A percentile compares a stretch with the other conserved stretches of the same genome.
These are phyloP conservation scores for Penicillium digitatum DNA, from an alignment of 2,329 filamentous ascomycete genomes.

Conservation along the genomic window DNA sequence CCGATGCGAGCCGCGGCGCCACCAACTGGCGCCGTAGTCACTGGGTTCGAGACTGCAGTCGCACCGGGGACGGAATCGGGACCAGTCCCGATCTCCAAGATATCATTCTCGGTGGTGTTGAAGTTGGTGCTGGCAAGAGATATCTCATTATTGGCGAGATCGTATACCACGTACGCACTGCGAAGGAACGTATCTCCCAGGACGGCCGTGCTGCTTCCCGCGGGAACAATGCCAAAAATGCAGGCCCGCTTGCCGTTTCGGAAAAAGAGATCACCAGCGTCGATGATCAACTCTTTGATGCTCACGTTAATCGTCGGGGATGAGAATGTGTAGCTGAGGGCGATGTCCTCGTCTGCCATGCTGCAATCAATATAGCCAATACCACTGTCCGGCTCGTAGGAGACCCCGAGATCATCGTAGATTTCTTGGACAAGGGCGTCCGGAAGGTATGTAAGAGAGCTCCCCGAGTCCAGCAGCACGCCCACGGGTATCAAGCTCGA, in stretches of 20 bases:
- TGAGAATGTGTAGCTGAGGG: constrained; percentile 57
- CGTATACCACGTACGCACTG: constrained; percentile 61
- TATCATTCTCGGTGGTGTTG: constrained; percentile 49
- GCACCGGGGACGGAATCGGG: constrained; percentile 51
- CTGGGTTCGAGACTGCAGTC: constrained; percentile 49
- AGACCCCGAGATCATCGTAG: constrained; percentile 56
- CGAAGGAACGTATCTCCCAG: constrained; percentile 62
- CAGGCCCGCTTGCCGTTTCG: constrained; percentile 38
- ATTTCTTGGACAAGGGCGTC: constrained; percentile 43
- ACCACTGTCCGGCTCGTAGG: constrained; percentile 55
- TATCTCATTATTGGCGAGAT: constrained; percentile 58
- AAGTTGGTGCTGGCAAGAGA: constrained; percentile 59
- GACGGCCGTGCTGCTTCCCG: constrained; percentile 46
- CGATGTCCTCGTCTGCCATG: constrained; percentile 46
- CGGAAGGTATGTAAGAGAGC: constrained; percentile 40
- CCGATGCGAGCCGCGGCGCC: constrained; percentile 46
- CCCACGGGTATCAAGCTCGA: constrained; percentile 41
- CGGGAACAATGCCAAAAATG: constrained; percentile 50
- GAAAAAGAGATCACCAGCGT: constrained; percentile 42
- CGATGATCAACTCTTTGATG: constrained; percentile 55
- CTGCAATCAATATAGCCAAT: constrained; percentile 53
- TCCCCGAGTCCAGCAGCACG: constrained; percentile 41
- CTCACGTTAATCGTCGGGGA: constrained; percentile 53
- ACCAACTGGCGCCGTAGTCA: constrained; percentile 44
- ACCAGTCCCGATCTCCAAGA: constrained; percentile 54